Conservation (phyloP, 1,284 basidiomycete genomes). For the Hypsizygus ulmarius region DNA sequence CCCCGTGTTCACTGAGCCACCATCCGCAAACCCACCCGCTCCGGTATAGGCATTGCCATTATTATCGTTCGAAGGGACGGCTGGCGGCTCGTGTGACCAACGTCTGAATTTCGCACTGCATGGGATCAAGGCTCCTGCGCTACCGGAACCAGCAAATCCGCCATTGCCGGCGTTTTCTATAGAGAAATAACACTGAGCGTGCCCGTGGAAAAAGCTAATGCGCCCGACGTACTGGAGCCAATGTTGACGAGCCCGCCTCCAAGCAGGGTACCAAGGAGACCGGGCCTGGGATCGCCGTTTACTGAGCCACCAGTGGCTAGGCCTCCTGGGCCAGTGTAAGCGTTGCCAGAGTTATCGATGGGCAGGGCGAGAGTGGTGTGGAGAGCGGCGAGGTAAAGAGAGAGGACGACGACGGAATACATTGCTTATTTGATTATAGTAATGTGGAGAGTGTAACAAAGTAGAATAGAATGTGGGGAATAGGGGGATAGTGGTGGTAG, state of each 20-base stretch:
- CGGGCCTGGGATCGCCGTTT: not conserved
- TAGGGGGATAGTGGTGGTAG: constrained; percentile 20
- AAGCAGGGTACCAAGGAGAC: not conserved
- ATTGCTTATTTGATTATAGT: constrained; percentile 24
- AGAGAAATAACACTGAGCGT: not conserved
- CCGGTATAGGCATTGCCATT: constrained; percentile 28
- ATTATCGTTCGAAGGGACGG: constrained; percentile 7
- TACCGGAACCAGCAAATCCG: constrained; percentile 26
- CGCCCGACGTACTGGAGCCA: constrained; percentile 16
- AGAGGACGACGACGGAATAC: constrained; percentile 25
- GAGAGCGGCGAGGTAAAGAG: constrained; percentile 25
- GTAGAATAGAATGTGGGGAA: constrained; percentile 8
- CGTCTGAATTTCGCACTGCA: not conserved
- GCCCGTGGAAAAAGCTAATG: not conserved
- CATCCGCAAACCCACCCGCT: constrained; percentile 31
- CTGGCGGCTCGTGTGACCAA: constrained; percentile 3
- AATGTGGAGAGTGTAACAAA: constrained; percentile 10
- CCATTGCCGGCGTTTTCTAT: constrained; percentile 31
- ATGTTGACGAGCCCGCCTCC: constrained; percentile 4
- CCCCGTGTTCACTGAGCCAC: constrained; percentile 27
- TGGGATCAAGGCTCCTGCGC: constrained; percentile 9
- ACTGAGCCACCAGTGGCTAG: constrained; percentile 32
- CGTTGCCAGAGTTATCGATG: constrained; percentile 24
- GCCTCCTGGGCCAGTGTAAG: constrained; percentile 30
- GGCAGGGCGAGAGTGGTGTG: constrained; percentile 24